Conservation (phyloP, 805 yeast genomes). For the Yamadazyma tumulicola region DNA sequence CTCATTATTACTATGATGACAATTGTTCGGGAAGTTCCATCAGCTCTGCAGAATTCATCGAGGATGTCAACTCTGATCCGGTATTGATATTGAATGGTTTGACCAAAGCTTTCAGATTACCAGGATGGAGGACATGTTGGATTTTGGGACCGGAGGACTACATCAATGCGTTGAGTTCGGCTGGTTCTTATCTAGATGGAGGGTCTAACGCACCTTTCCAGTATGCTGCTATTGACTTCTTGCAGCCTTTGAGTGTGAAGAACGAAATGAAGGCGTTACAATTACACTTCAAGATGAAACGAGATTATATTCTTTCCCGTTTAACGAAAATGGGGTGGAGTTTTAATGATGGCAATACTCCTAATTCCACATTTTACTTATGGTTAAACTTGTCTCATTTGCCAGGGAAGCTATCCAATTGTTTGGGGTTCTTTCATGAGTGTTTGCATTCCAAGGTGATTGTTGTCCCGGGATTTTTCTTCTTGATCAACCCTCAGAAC, state of each 20-base stretch:
- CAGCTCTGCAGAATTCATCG: slow-evolving; percentile 48
- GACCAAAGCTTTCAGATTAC: slow-evolving; percentile 58
- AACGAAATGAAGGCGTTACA: slow-evolving; percentile 57
- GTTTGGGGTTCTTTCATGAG: slow-evolving; percentile 62
- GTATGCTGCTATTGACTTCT: slow-evolving; percentile 53
- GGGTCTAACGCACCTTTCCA: slow-evolving; percentile 63
- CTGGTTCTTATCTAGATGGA: slow-evolving; percentile 60
- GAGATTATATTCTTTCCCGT: slow-evolving; percentile 52
- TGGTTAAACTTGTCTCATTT: slow-evolving; percentile 56
- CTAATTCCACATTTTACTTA: slow-evolving; percentile 57
- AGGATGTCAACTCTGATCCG: slow-evolving; percentile 56
- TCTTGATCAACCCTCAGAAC: slow-evolving; percentile 54
- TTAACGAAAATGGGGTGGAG: slow-evolving; percentile 51
- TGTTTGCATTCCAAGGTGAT: slow-evolving; percentile 57
- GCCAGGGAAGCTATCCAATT: slow-evolving; percentile 54
- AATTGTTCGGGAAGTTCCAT: slow-evolving; percentile 50
- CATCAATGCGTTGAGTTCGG: slow-evolving; percentile 51
- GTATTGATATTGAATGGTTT: slow-evolving; percentile 58
- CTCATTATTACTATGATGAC: slow-evolving; percentile 55
- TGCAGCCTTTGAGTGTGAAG: slow-evolving; percentile 48
- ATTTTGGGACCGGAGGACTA: slow-evolving; percentile 60
- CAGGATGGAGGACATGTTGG: slow-evolving; percentile 68
- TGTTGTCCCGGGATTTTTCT: slow-evolving; percentile 61
- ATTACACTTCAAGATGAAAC: slow-evolving; percentile 51
- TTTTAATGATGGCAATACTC: slow-evolving; percentile 41